Evolutionary conservation across 192 early-diverging fungal genomes (phyloP).

Genomic region (Coemansia asiatica): DNA sequence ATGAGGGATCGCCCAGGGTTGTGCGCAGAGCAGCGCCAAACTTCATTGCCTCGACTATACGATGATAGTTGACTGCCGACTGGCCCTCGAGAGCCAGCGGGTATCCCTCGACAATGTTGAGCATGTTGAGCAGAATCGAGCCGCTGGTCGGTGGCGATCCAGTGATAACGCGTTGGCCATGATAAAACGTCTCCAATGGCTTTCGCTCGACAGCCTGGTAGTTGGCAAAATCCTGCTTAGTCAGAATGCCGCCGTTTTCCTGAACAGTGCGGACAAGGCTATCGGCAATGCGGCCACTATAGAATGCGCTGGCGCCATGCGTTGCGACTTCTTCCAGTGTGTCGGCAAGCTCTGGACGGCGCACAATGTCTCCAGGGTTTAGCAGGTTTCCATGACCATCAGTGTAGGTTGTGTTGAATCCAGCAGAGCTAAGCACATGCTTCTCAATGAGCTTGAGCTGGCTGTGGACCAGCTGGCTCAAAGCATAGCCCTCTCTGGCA

Average conservation of each 20-base stretch:
- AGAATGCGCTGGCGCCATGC: slow-evolving; percentile 63
- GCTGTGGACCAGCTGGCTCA: slow-evolving; percentile 53
- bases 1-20: slow-evolving; percentile 79
- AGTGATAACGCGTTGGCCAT: slow-evolving; percentile 73
- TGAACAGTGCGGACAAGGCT: slow-evolving; percentile 66
- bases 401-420: slow-evolving; percentile 57
- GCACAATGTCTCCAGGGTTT: slow-evolving; percentile 65
- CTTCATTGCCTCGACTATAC: slow-evolving; percentile 85
- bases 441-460: slow-evolving; percentile 36
- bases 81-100: slow-evolving; percentile 61
- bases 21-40: slow-evolving; percentile 82
- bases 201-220: slow-evolving; percentile 65
- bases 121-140: slow-evolving; percentile 73
- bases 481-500: slow-evolving; percentile 70
- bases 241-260: slow-evolving; percentile 73
- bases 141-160: slow-evolving; percentile 80
- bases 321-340: slow-evolving; percentile 65
- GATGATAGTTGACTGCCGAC: slow-evolving; percentile 70
- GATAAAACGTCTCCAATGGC: slow-evolving; percentile 70
- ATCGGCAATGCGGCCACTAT: slow-evolving; percentile 65
- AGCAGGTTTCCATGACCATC: slow-evolving; percentile 71
- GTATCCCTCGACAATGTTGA: slow-evolving; percentile 87
- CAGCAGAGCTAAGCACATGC: slow-evolving; percentile 32
- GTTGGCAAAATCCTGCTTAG: slow-evolving; percentile 65
- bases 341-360: slow-evolving; percentile 59